These are phyloP conservation scores for Vittaforma corneae DNA, from an alignment of 371 early-diverging fungal genomes.

Conservation along the genomic window DNA sequence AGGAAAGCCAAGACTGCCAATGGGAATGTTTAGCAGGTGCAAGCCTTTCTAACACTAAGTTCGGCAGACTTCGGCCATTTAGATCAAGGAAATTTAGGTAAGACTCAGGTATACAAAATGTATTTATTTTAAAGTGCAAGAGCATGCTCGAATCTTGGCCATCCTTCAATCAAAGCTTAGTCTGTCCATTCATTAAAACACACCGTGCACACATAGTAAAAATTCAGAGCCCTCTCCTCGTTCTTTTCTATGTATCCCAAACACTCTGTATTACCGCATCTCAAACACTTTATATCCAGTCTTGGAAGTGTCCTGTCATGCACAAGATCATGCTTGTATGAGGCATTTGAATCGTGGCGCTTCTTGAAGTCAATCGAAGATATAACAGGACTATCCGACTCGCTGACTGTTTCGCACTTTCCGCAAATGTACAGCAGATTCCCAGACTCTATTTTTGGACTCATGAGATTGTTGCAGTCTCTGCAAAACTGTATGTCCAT, in stretches of 20 bases:
- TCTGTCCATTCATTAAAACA: slow-evolving; percentile 29
- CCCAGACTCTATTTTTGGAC: slow-evolving; percentile 72
- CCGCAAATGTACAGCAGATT: neutral
- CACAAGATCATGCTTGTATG: slow-evolving; percentile 11
- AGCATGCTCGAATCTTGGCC: too few species aligned
- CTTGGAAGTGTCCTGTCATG: slow-evolving; percentile 24
- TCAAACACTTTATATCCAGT: slow-evolving; percentile 3
- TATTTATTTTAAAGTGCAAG: too few species aligned
- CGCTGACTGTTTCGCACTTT: neutral
- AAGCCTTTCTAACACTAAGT: too few species aligned
- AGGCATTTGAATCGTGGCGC: neutral
- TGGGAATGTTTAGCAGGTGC: neutral
- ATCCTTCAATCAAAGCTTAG: too few species aligned
- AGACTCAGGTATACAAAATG: too few species aligned
- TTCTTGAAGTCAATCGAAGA: slow-evolving; percentile 1
- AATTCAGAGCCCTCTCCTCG: slow-evolving; percentile 28
- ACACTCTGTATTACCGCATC: slow-evolving; percentile 17
- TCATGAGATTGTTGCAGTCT: slow-evolving; percentile 77
- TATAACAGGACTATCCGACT: neutral
- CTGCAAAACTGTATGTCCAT: slow-evolving; percentile 56
- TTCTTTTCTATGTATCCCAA: slow-evolving; percentile 23
- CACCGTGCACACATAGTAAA: slow-evolving; percentile 18
- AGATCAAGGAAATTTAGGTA: too few species aligned
- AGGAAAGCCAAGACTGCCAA: slow-evolving; percentile 13
- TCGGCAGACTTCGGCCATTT: too few species aligned